phyloP scores from a whole-genome alignment of 306 rosid species.

The Sechiopsis laciniata region DNA sequence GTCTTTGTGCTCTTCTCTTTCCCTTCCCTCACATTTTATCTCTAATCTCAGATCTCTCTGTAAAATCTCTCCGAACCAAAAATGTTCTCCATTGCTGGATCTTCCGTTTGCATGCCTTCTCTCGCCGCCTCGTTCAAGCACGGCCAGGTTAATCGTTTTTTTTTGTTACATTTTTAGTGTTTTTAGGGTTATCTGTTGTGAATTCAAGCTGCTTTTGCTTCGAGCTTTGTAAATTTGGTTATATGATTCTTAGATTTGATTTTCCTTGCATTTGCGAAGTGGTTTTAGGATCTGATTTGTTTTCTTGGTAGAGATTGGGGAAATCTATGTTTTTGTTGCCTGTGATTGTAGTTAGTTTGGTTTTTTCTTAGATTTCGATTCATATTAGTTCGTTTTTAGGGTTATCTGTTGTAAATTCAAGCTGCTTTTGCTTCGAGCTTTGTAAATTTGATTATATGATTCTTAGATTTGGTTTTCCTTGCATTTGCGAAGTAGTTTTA shows the following conservation, averaged over 20 bases:
- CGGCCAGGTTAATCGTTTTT: neutral
- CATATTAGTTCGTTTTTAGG: neutral
- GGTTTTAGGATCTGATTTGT: neutral
- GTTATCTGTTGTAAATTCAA: neutral
- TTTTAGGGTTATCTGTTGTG: neutral
- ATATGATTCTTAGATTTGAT: neutral
- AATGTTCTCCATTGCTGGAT: constrained; percentile 19
- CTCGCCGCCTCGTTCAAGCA: constrained; percentile 2
- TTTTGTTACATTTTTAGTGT: too few species aligned
- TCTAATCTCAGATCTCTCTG: constrained; percentile 22
- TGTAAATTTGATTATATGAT: too few species aligned
- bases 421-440: too few species aligned
- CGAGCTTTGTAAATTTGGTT: too few species aligned
- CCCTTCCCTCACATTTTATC: neutral
- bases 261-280: neutral
- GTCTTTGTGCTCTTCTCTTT: constrained; percentile 19
- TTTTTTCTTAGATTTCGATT: neutral
- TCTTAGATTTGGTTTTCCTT: too few species aligned
- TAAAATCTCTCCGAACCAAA: neutral
- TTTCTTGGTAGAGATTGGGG: neutral
- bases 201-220: too few species aligned
- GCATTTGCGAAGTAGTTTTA: too few species aligned
- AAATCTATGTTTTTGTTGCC: neutral
- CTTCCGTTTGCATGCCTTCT: constrained; percentile 17
- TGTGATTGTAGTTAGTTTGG: neutral